A percentile compares a stretch with the other conserved stretches of the same genome.
phyloP scores from a whole-genome alignment of 306 rosid species.

The Sechiopsis laciniata region DNA sequence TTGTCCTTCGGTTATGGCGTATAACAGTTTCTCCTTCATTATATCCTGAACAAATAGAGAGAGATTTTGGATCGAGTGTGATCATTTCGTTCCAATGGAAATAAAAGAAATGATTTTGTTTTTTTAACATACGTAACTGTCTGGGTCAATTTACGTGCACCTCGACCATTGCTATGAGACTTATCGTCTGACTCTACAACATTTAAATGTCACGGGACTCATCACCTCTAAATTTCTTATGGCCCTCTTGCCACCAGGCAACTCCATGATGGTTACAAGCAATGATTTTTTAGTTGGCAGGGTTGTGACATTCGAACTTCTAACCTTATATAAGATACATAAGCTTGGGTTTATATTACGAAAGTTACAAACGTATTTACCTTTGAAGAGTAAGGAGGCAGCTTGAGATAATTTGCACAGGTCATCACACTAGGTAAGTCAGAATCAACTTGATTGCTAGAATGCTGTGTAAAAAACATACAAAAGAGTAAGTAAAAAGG shows the following conservation, averaged over 20 bases:
- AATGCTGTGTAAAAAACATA: slow-evolving; percentile 51
- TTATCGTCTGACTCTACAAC: no score
- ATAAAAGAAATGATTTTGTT: not conserved
- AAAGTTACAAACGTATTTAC: slow-evolving; percentile 33
- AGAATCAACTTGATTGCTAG: slow-evolving; percentile 51
- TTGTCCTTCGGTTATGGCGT: slow-evolving; percentile 93
- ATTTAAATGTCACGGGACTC: no score
- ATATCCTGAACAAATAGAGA: slow-evolving; percentile 50
- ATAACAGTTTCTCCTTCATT: slow-evolving; percentile 84
- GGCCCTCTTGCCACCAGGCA: no score
- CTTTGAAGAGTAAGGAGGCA: slow-evolving; percentile 90
- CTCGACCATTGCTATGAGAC: no score
- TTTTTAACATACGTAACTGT: no score
- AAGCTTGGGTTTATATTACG: not conserved
- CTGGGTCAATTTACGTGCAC: no score
- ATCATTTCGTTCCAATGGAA: not conserved
- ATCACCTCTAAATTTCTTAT: no score
- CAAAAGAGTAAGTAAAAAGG: not conserved
- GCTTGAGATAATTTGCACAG: slow-evolving; percentile 94
- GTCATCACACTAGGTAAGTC: slow-evolving; percentile 99
- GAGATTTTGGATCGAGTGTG: not conserved
- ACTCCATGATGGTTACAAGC: no score
- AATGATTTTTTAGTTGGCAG: not conserved
- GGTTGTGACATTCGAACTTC: not conserved
- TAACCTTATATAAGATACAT: not conserved